A percentile compares a stretch with the other conserved stretches of the same genome.
These are phyloP conservation scores for Aspergillus steynii DNA, from an alignment of 495 filamentous ascomycete species.

Conservation along the genomic window DNA sequence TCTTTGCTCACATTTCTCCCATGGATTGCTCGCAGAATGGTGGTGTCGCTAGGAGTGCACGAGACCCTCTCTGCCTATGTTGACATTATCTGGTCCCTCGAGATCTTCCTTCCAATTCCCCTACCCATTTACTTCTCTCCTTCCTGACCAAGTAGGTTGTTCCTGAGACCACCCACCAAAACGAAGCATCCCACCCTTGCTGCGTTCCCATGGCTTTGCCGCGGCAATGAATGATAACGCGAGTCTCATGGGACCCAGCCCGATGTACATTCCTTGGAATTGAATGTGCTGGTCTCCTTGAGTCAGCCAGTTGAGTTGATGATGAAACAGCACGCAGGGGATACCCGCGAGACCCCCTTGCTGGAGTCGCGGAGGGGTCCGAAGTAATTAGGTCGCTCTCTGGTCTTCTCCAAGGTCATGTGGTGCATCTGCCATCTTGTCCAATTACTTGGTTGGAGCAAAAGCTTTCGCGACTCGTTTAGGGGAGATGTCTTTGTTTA, in stretches of 20 bases:
- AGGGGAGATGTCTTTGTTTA: not conserved
- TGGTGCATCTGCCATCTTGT: not conserved
- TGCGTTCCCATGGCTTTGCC: not conserved
- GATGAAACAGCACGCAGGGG: not conserved
- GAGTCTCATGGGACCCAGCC: not conserved
- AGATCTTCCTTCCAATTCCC: no score
- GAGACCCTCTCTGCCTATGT: no score
- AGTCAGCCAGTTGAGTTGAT: not conserved
- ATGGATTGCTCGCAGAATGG: not conserved
- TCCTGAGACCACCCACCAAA: not conserved
- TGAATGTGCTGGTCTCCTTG: not conserved
- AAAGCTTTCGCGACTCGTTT: not conserved
- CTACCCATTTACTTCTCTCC: not conserved
- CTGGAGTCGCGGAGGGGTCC: not conserved
- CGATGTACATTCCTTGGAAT: not conserved
- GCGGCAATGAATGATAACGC: not conserved
- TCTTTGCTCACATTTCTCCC: not conserved
- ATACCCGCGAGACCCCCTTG: not conserved
- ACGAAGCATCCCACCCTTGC: not conserved
- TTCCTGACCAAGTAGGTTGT: not conserved
- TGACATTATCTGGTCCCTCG: no score
- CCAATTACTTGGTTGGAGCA: not conserved
- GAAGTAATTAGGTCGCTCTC: not conserved
- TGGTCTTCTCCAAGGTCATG: not conserved
- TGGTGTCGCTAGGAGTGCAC: not conserved